Conservation (phyloP, 2,329 filamentous ascomycete genomes). For the Lachnellula hyalina region DNA sequence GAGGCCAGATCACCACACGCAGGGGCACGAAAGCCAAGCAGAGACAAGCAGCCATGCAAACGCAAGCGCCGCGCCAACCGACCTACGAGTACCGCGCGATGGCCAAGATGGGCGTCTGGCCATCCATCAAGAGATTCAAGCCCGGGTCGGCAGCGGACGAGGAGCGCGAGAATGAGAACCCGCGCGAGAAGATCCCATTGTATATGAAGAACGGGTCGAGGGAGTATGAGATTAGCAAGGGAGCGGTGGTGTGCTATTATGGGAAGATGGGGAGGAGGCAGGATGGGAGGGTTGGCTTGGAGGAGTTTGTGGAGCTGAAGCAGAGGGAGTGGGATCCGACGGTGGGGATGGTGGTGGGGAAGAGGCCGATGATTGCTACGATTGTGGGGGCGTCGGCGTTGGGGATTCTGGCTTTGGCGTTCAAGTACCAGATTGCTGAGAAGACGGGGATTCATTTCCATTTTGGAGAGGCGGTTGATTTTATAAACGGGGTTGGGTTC, state of each 20-base stretch:
- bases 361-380: neutral
- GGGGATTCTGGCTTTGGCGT: neutral
- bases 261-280: constrained; percentile 2
- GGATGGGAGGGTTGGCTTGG: constrained; percentile 1
- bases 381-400: neutral
- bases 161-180: neutral
- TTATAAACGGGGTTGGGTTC: neutral
- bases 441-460: neutral
- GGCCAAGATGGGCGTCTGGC: constrained; percentile 20
- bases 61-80: neutral
- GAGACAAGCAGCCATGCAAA: neutral
- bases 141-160: constrained; percentile 15
- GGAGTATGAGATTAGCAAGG: constrained; percentile 14
- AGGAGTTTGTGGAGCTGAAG: constrained; percentile 6
- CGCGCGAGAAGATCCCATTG: constrained; percentile 1
- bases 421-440: neutral
- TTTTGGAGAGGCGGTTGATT: neutral
- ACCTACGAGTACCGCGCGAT: constrained; percentile 6
- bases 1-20: neutral
- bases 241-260: constrained; percentile 17
- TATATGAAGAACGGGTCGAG: constrained; percentile 15
- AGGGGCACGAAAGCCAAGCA: neutral
- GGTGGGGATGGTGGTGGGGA: neutral
- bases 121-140: constrained; percentile 18
- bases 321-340: constrained; percentile 1